These are phyloP conservation scores for Syncephalastrum monosporum DNA, from an alignment of 371 early-diverging fungal species.

Conservation along the genomic window DNA sequence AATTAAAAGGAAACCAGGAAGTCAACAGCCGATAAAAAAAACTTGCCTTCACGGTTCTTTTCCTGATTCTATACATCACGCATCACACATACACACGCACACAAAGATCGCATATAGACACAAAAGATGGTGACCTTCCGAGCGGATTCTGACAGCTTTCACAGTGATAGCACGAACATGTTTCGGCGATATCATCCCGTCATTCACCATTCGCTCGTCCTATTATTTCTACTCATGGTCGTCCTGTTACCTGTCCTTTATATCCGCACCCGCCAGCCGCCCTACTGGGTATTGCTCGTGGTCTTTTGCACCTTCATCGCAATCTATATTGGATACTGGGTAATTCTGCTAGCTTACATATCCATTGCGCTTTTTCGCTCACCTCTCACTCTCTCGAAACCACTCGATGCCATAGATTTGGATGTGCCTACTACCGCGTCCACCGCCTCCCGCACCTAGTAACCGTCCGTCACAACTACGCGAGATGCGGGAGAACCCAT, in stretches of 20 bases:
- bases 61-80: no score
- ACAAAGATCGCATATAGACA: no score
- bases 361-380: background rate
- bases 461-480: no score
- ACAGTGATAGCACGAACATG: no score
- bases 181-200: slow-evolving; percentile 10
- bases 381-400: background rate
- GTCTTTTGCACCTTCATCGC: slow-evolving; percentile 10
- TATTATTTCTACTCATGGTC: slow-evolving; percentile 16
- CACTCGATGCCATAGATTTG: background rate
- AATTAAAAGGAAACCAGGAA: no score
- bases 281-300: slow-evolving; percentile 13
- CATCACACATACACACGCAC: no score
- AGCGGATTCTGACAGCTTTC: no score
- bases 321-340: slow-evolving; percentile 18
- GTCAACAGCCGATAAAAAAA: no score
- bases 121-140: no score
- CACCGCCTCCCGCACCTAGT: background rate
- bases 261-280: slow-evolving; percentile 15
- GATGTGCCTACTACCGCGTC: slow-evolving; percentile 5
- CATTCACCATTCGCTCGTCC: slow-evolving; percentile 18
- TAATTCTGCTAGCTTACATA: background rate
- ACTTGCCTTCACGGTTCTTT: no score
- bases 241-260: slow-evolving; percentile 15
- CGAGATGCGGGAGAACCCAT: slow-evolving; percentile 7